These are phyloP conservation scores for Penicillium sp. DNA, from an alignment of 2,329 filamentous ascomycete genomes.

Conservation along the genomic window DNA sequence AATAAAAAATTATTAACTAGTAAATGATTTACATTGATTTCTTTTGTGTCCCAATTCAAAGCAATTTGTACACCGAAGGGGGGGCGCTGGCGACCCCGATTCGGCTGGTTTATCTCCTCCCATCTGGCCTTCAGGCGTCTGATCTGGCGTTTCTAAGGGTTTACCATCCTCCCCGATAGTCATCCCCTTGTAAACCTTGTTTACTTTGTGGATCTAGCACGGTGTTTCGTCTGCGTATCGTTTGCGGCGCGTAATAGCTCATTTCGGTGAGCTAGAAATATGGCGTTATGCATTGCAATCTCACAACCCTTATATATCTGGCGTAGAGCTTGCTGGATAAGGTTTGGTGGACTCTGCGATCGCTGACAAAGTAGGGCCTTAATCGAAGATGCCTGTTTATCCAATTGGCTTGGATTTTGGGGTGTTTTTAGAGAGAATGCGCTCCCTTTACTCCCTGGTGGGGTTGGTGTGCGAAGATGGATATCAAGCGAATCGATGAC, in stretches of 20 bases:
- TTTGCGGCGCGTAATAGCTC: slow-evolving; percentile 1
- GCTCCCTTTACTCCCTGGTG: not conserved
- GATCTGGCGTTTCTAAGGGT: not conserved
- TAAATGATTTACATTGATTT: not conserved
- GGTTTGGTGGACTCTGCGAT: not conserved
- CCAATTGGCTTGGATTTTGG: slow-evolving; percentile 1
- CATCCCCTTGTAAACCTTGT: not conserved
- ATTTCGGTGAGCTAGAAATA: not conserved
- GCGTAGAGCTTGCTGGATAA: too few species aligned
- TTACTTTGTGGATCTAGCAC: not conserved
- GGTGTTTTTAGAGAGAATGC: not conserved
- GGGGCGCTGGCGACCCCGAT: not conserved
- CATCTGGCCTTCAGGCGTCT: not conserved
- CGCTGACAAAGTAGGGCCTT: not conserved
- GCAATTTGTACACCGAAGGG: not conserved
- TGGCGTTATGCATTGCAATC: too few species aligned
- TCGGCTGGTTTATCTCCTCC: not conserved
- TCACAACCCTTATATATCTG: too few species aligned
- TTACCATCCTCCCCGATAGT: not conserved
- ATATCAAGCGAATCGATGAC: slow-evolving; percentile 7
- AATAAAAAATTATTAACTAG: not conserved
- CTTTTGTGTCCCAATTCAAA: not conserved
- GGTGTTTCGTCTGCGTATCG: not conserved
- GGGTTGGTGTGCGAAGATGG: slow-evolving; percentile 1
- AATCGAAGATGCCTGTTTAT: slow-evolving; percentile 1